phyloP scores from a whole-genome alignment of 2,329 filamentous ascomycete genomes.

The Lizonia empirigonia region DNA sequence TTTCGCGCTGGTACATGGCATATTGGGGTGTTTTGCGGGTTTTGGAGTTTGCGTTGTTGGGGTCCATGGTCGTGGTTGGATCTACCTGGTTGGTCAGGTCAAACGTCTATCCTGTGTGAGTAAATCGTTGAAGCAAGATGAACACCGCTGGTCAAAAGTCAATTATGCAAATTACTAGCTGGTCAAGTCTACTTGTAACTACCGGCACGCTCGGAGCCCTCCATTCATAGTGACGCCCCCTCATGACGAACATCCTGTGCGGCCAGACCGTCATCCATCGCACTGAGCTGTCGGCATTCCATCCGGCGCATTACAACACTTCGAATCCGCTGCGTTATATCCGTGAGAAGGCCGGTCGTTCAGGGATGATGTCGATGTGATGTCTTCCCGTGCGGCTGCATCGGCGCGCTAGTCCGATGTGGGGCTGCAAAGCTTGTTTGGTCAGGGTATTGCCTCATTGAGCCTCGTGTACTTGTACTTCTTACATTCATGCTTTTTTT shows the following conservation, averaged over 20 bases:
- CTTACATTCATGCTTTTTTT: no score
- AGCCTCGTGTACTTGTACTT: no score
- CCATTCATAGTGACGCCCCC: background rate
- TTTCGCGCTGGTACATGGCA: constrained; percentile 60
- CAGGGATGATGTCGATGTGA: background rate
- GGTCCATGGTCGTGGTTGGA: constrained; percentile 52
- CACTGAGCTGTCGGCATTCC: background rate
- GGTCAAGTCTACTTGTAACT: constrained; percentile 1
- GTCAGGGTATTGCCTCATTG: background rate
- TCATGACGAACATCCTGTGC: background rate
- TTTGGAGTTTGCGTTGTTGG: constrained; percentile 59
- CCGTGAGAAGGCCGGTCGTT: no score
- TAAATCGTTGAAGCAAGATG: no score
- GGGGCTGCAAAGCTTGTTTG: constrained; percentile 1
- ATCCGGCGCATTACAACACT: background rate
- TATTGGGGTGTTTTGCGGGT: constrained; percentile 60
- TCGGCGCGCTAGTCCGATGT: background rate
- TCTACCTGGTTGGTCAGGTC: no score
- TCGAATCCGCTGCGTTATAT: background rate
- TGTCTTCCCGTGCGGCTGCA: background rate
- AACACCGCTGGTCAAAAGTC: no score
- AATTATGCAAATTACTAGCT: no score
- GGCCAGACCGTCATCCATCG: background rate
- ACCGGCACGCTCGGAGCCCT: background rate
- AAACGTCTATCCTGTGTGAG: no score